Percentiles rank a stretch among this genome's conserved stretches.
These are phyloP conservation scores for Saccharomycopsis sp. DNA, from an alignment of 805 yeast species.

Conservation along the genomic window DNA sequence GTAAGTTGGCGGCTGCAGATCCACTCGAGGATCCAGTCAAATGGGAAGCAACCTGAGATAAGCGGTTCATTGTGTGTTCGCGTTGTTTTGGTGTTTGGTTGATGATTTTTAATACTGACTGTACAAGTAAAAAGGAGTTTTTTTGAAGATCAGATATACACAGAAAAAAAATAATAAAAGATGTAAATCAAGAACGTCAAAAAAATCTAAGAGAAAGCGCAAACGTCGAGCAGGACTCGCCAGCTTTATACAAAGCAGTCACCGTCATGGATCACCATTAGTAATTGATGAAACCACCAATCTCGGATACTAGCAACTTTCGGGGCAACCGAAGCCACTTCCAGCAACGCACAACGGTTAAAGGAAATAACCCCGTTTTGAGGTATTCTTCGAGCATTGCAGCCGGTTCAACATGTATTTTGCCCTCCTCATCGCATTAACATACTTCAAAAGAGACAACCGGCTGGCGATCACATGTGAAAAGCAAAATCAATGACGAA, in stretches of 20 bases:
- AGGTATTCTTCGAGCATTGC: background rate
- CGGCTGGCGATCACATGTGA: background rate
- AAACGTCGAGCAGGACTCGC: background rate
- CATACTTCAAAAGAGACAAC: background rate
- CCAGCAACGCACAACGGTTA: background rate
- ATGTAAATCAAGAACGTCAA: background rate
- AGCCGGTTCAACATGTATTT: background rate
- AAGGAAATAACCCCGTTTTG: background rate
- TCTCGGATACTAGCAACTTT: background rate
- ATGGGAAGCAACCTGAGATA: constrained; percentile 27
- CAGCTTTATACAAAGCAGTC: background rate
- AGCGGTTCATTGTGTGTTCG: constrained; percentile 23
- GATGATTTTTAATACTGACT: too few species aligned
- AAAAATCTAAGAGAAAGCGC: too few species aligned
- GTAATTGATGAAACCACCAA: background rate
- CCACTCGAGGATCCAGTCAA: constrained; percentile 14
- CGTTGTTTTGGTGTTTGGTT: too few species aligned
- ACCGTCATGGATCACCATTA: background rate
- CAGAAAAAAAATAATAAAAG: background rate
- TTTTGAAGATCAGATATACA: background rate
- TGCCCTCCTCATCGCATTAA: background rate
- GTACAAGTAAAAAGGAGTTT: too few species aligned
- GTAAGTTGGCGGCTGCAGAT: constrained; percentile 7
- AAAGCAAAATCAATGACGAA: background rate
- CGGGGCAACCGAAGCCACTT: background rate